Evolutionary conservation across 2,329 filamentous ascomycete species (phyloP), one percentile per base, ranked within the genome.

Genomic region (Fusarium oligoseptatum): DNA sequence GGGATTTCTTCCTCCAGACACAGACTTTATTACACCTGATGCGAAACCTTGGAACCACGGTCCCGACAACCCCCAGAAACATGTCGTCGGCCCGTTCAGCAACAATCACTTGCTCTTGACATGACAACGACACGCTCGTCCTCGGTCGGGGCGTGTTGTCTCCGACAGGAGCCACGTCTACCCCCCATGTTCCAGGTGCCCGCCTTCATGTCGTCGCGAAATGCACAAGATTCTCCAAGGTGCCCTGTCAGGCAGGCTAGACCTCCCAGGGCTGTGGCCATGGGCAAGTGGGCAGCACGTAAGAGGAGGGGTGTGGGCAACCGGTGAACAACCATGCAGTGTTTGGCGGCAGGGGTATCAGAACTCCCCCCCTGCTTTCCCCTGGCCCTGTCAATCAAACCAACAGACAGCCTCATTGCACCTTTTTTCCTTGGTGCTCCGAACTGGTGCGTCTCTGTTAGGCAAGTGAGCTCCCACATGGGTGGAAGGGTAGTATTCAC

Each of bases 291-390:
- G 67, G 39, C 63, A 66, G 64, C 67, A 60, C 64, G 29, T 45
- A 67, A 68, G 58, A 56, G 62, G 56, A 70, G 57, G 72, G 67
- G 62, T 66, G 71, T 67, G 52, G 71, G 66, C 67, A 71, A 73
- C 76, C 76, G 74, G 76, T 78, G 76, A 78, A 75, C 70, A 66
- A 70, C 67, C 60, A 73, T 77, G 73, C 76, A 77, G 68, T 41
- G 39, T 66, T 70, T 52, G 60, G 70, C 68, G 67, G 71, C 73
- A 77, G 73, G 76, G 74, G 71, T 78, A 65, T 56, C 45, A 50
- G 62, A 63, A 66, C 50, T 64, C 37, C 60, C 55, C 66, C 62
- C 68, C 69, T 60, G 34, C 11, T 48, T 61, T 52, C 65, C 71
- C 68, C 73, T 74, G 66, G 60, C 60, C 66, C 67, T 68, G 66